Percentiles rank a stretch among this genome's conserved stretches.
phyloP scores from a whole-genome alignment of 2,329 filamentous ascomycete genomes.

The Pezicula carpinea region DNA sequence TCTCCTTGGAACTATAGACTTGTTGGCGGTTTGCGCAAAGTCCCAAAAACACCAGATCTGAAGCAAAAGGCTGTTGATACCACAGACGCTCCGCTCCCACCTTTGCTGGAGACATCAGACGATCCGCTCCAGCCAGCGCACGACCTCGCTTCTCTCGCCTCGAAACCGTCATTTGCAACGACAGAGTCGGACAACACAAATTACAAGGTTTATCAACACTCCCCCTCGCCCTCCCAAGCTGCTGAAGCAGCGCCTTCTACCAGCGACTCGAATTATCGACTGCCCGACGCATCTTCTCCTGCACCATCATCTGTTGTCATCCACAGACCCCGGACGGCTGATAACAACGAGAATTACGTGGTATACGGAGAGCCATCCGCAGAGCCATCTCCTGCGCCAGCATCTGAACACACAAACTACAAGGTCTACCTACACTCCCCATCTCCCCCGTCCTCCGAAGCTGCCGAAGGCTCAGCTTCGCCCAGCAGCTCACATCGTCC shows the following conservation, averaged over 20 bases:
- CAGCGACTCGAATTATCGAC: constrained; percentile 41
- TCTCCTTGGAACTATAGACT: constrained; percentile 29
- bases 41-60: constrained; percentile 29
- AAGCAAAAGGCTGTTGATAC: constrained; percentile 21
- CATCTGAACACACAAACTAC: constrained; percentile 32
- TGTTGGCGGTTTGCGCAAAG: constrained; percentile 30
- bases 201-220: constrained; percentile 27
- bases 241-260: constrained; percentile 16
- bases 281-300: constrained; percentile 48
- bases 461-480: constrained; percentile 14
- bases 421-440: constrained; percentile 24
- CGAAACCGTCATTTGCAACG: constrained; percentile 29
- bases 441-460: constrained; percentile 18
- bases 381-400: constrained; percentile 22
- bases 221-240: constrained; percentile 18
- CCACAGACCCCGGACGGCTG: constrained; percentile 25
- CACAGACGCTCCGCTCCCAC: constrained; percentile 17
- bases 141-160: constrained; percentile 25
- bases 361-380: constrained; percentile 41
- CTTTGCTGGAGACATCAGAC: constrained; percentile 22
- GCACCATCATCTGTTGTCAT: constrained; percentile 18
- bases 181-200: constrained; percentile 28
- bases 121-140: constrained; percentile 16
- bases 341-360: constrained; percentile 44
- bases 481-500: constrained; percentile 40